Percentiles rank a stretch among this genome's conserved stretches.
Conservation (phyloP, 345 rosid species). For the Eutrema yunnanense region DNA sequence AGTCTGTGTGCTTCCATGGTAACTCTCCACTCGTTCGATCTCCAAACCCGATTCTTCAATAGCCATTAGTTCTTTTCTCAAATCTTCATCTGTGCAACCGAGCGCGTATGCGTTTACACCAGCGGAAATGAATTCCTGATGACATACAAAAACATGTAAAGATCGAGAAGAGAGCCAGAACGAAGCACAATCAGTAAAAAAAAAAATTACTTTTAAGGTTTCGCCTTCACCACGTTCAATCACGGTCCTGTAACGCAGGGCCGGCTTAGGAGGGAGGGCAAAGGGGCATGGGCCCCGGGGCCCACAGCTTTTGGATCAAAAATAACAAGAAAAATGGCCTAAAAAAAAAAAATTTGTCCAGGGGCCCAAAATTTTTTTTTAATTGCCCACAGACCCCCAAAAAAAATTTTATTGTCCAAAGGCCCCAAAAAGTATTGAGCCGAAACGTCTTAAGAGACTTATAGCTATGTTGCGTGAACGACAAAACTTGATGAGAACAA, state of each 20-base stretch:
- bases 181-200: background rate
- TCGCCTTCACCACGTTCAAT: constrained; percentile 92
- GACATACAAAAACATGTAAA: constrained; percentile 5
- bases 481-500: too few species aligned
- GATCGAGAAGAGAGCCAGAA: background rate
- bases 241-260: constrained; percentile 74
- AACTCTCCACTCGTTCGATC: constrained; percentile 54
- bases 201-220: constrained; percentile 62
- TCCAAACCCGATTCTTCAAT: constrained; percentile 63
- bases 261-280: too few species aligned
- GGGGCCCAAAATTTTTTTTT: too few species aligned
- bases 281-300: too few species aligned
- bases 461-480: too few species aligned
- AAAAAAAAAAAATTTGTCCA: too few species aligned
- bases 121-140: constrained; percentile 77
- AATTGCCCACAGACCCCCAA: too few species aligned
- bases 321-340: too few species aligned
- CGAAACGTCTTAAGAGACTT: too few species aligned
- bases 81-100: constrained; percentile 78
- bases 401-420: too few species aligned
- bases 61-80: constrained; percentile 62
- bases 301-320: too few species aligned
- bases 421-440: too few species aligned
- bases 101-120: constrained; percentile 88
- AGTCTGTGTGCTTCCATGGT: constrained; percentile 58